Conservation (phyloP, 805 yeast genomes). For the Wickerhamomyces sydowiorum region DNA sequence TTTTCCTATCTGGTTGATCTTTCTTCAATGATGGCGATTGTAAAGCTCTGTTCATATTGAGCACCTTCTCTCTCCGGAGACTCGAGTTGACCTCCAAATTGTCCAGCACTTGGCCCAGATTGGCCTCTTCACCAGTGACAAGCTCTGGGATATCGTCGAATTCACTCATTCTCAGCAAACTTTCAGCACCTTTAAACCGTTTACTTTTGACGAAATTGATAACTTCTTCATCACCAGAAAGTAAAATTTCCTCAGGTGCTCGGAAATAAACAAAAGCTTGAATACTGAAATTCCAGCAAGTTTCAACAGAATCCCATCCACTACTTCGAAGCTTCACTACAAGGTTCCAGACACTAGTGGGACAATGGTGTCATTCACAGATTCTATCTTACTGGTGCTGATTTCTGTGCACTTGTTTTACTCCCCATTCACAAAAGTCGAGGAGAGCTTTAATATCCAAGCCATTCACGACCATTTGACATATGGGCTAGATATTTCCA, state of each 20-base stretch:
- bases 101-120: slow-evolving; percentile 12
- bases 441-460: slow-evolving; percentile 87
- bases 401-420: slow-evolving; percentile 44
- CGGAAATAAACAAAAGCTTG: no score
- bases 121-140: slow-evolving; percentile 20
- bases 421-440: slow-evolving; percentile 88
- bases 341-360: neutral
- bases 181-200: neutral
- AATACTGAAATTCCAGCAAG: no score
- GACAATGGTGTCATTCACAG: slow-evolving; percentile 17
- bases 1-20: slow-evolving; percentile 32
- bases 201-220: neutral
- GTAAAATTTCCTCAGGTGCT: no score
- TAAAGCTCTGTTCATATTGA: slow-evolving; percentile 12
- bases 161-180: neutral
- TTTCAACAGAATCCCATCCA: no score
- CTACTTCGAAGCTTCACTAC: neutral
- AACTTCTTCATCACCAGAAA: no score
- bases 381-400: slow-evolving; percentile 36
- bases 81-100: slow-evolving; percentile 9
- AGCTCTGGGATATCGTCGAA: slow-evolving; percentile 20
- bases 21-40: slow-evolving; percentile 2
- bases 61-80: slow-evolving; percentile 12
- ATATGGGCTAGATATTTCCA: slow-evolving; percentile 43
- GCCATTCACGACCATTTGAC: slow-evolving; percentile 78